phyloP scores from a whole-genome alignment of 257 asterid species.

The Misopates orontium region DNA sequence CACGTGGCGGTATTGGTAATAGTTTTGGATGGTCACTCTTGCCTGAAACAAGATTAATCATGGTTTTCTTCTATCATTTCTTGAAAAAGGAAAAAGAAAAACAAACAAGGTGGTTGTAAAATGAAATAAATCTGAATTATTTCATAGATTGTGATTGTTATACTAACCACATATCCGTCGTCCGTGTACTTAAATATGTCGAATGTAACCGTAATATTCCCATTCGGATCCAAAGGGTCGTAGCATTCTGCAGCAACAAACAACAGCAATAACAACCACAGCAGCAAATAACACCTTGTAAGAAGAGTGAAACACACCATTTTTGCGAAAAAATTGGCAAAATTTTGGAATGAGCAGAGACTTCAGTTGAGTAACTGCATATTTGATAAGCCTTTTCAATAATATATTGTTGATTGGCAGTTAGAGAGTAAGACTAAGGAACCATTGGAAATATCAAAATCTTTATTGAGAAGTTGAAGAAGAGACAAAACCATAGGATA shows the following conservation, averaged over 20 bases:
- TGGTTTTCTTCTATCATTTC: no score
- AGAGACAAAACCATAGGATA: constrained; percentile 27
- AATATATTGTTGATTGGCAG: constrained; percentile 9
- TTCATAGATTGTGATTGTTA: no score
- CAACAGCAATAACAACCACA: constrained; percentile 31
- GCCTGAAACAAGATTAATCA: constrained; percentile 51
- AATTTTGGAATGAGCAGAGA: constrained; percentile 1
- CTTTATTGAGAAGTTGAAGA: neutral
- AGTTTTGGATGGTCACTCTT: constrained; percentile 64
- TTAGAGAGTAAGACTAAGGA: constrained; percentile 20
- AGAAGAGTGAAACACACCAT: constrained; percentile 38
- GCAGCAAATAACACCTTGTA: constrained; percentile 21
- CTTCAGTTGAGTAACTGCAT: no score
- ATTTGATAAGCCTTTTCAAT: constrained; percentile 7
- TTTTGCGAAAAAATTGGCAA: neutral
- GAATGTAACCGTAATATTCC: constrained; percentile 53
- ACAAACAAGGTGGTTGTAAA: no score
- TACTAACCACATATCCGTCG: constrained; percentile 66
- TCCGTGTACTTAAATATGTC: constrained; percentile 47
- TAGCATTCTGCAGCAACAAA: constrained; percentile 53
- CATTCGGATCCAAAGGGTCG: constrained; percentile 74
- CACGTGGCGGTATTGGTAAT: constrained; percentile 62
- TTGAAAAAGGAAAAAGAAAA: no score
- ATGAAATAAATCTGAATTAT: no score
- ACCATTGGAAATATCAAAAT: constrained; percentile 42